Percentiles rank a stretch among this genome's conserved stretches.
Conservation (phyloP, 768 basidiomycete genomes). For the Pleurotus giganteus region DNA sequence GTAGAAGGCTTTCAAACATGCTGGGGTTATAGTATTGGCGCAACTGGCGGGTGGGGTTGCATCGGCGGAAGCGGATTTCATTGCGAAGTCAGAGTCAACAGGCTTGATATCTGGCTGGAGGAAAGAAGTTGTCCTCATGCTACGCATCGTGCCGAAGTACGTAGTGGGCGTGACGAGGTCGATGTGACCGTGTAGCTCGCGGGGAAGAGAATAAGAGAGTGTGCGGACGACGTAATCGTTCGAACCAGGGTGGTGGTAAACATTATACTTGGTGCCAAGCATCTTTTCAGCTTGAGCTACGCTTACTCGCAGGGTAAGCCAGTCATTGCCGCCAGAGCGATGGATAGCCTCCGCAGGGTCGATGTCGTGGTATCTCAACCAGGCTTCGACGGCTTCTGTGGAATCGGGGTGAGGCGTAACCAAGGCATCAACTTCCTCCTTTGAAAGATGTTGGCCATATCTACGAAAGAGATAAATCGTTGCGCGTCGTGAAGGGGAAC, state of each 20-base stretch:
- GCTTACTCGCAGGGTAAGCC: constrained; percentile 61
- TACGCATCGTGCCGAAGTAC: constrained; percentile 46
- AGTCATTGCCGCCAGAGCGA: constrained; percentile 62
- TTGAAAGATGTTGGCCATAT: constrained; percentile 55
- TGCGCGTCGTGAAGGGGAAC: not conserved
- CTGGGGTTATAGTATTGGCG: constrained; percentile 34
- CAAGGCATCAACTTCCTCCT: constrained; percentile 62
- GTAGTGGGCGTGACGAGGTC: constrained; percentile 72
- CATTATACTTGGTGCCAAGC: constrained; percentile 47
- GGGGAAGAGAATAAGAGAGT: constrained; percentile 63
- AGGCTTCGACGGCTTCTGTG: constrained; percentile 50
- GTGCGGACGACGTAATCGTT: constrained; percentile 52
- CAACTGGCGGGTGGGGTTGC: constrained; percentile 32
- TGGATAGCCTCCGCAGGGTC: constrained; percentile 35
- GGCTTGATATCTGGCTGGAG: constrained; percentile 28
- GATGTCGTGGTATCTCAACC: constrained; percentile 59
- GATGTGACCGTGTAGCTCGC: constrained; percentile 52
- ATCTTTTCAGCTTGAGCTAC: constrained; percentile 61
- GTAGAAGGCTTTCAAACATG: constrained; percentile 43
- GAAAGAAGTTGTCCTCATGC: constrained; percentile 32
- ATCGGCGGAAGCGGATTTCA: constrained; percentile 3
- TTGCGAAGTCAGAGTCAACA: not conserved
- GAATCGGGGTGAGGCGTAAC: constrained; percentile 59
- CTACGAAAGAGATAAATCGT: constrained; percentile 16
- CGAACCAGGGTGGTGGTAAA: constrained; percentile 18